Conservation (phyloP, 148 eudicot species). For the Vaccinium vitisidaea region DNA sequence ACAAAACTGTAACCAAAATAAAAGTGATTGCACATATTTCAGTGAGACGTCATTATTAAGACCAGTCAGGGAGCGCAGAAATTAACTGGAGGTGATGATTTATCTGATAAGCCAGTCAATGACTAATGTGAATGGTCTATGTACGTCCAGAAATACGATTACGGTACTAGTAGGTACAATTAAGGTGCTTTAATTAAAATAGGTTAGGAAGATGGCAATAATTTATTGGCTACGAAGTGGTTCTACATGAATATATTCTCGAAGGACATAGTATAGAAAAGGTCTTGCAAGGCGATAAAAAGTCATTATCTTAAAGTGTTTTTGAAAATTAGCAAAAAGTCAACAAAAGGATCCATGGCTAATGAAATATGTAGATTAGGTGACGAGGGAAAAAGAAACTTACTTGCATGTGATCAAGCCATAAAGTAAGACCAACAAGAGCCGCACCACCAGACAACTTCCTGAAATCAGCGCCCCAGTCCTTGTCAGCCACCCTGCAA, state of each 20-base stretch:
- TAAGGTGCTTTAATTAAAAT: neutral
- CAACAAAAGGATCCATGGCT: neutral
- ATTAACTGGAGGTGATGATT: constrained; percentile 1
- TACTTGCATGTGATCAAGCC: constrained; percentile 99
- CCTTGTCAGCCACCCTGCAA: constrained; percentile 92
- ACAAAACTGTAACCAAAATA: constrained; percentile 3
- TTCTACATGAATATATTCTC: neutral
- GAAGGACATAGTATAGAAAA: neutral
- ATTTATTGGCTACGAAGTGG: neutral
- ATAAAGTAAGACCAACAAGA: constrained; percentile 93
- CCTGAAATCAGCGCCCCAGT: constrained; percentile 99
- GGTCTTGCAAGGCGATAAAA: neutral
- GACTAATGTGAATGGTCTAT: neutral
- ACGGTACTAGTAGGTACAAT: neutral
- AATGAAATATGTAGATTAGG: neutral
- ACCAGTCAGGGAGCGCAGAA: neutral
- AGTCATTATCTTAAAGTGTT: neutral
- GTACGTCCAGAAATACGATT: neutral
- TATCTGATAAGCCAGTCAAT: neutral
- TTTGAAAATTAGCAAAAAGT: neutral
- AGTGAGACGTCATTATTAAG: neutral
- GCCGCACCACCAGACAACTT: constrained; percentile 98
- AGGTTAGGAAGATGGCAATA: neutral
- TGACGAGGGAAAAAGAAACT: constrained; percentile 15
- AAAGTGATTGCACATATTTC: neutral